Conservation (phyloP, 345 rosid genomes). For the Salix caprea region DNA sequence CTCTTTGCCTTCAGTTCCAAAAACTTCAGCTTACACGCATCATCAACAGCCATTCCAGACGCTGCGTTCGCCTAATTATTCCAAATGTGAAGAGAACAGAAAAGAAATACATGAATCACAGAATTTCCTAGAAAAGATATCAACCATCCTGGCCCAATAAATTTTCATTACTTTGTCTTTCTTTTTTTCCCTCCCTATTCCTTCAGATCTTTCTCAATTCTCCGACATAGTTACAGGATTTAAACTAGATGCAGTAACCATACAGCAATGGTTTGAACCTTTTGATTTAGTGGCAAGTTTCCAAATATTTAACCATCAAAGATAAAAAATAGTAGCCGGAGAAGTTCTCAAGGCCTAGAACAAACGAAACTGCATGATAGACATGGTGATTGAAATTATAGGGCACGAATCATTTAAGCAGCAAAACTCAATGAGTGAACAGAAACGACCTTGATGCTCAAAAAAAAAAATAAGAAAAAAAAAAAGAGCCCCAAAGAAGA, state of each 20-base stretch:
- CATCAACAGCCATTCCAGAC: slow-evolving; percentile 93
- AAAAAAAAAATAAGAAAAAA: not conserved
- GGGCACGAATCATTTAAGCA: not conserved
- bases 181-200: not conserved
- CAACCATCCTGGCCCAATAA: not conserved
- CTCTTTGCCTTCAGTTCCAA: slow-evolving; percentile 82
- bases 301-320: not conserved
- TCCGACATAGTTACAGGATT: not conserved
- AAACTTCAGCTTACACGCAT: slow-evolving; percentile 84
- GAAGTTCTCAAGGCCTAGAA: not conserved
- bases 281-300: not conserved
- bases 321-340: not conserved
- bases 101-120: not conserved
- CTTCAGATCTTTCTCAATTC: not conserved
- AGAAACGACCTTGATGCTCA: not conserved
- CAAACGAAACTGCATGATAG: not conserved
- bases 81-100: not conserved
- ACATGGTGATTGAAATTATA: not conserved
- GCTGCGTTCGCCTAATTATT: slow-evolving; percentile 76
- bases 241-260: not conserved
- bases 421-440: not conserved
- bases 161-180: not conserved
- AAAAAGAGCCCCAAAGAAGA: not conserved
- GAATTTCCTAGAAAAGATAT: not conserved
- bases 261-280: not conserved